These are phyloP conservation scores for Coelastrella sp. DNA, from an alignment of 139 green algal species.

Conservation along the genomic window DNA sequence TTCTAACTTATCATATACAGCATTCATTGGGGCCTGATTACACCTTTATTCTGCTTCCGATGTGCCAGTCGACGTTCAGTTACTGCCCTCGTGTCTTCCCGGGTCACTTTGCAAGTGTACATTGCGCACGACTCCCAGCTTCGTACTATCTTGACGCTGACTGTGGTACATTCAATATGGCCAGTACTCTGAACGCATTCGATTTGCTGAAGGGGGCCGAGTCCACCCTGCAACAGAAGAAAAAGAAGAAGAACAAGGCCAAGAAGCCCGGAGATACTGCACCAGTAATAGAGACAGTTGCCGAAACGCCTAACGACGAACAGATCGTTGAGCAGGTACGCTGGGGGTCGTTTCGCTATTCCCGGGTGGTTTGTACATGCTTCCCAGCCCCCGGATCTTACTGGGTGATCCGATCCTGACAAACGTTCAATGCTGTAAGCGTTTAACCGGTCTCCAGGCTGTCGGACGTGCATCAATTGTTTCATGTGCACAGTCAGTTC, in stretches of 20 bases:
- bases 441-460: no score
- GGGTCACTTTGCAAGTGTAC: no score
- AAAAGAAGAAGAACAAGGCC: constrained; percentile 51
- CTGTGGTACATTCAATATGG: background rate
- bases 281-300: background rate
- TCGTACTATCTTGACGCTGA: background rate
- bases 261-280: background rate
- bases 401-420: no score
- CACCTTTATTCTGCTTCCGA: no score
- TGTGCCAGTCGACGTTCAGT: background rate
- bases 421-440: no score
- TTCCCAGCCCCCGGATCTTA: no score
- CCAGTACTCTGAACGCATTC: constrained; percentile 36
- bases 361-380: background rate
- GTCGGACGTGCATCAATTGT: no score
- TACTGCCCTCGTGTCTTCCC: constrained; percentile 3
- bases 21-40: no score
- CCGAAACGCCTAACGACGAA: background rate
- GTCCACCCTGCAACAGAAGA: constrained; percentile 9
- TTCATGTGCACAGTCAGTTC: no score
- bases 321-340: background rate
- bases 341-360: background rate
- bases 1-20: no score
- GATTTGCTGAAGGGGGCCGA: constrained; percentile 20
- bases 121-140: no score